Evolutionary conservation across 305 asterid species (phyloP), one percentile per base, ranked within the genome.

Genomic region (Fraxinus sp.): DNA sequence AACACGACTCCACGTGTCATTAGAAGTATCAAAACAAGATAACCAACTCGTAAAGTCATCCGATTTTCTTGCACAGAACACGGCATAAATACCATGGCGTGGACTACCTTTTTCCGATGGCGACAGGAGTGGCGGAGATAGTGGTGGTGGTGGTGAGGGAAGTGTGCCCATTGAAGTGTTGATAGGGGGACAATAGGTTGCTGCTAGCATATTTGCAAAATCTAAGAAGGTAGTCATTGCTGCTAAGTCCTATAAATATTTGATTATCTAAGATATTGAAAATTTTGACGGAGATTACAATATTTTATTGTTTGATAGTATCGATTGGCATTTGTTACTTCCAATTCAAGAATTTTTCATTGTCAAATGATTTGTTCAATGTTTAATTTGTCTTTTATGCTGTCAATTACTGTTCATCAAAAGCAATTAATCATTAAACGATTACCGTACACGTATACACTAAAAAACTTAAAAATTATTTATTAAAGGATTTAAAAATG

Each of bases 21-120:
- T 59, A 74, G 71, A 75, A 52, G 87, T 81, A 64, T 87, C 87
- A 70, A 85, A 89, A 26, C 80, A 79, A 1, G 80, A 86, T 18
- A 90, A 75, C 90, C 89, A 86, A 72, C 88, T 90, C 1, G 81
- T 62, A 76, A 46, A 37, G 0, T 59, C 11, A 0, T 28, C 68
- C 0, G 80, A 77, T 36, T 86, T 81, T n/a, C 83, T 84, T 2
- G 84, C 81, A 79, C 84, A 85, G 52, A 89, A 85, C 22, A 78
- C 79, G 14, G 84, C 81, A 13, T 82, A 89, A 49, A 89, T 77
- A 5, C 85, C 81, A 46, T 81, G 41, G 68, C 37, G 33, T 16
- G 68, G 64, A 14, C n/a, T 5, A n/a, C 78, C 10, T 14, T 78
- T 87, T 81, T 62, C 85, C 9, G 57, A 79, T 22, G 57, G 72